Evolutionary conservation across 441 rosid species (phyloP), one percentile per base, ranked within the genome.

Genomic region (Arabidopsis hybrid): DNA sequence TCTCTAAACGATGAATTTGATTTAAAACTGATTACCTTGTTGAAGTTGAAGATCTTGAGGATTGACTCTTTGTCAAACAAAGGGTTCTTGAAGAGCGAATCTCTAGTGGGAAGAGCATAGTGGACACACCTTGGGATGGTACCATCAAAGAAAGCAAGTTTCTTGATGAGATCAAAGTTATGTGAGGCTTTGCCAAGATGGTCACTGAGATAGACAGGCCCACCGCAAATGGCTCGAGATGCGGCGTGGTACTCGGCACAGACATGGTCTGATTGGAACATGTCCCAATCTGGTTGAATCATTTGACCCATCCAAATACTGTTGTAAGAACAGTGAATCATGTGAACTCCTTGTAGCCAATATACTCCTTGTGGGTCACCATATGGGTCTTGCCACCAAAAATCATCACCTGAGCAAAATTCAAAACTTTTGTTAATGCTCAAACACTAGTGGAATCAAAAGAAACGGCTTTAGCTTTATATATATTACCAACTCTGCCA

Each of bases 271-370:
- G 97, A 90, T 53, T 89, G 96, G 80, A 92, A 92, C 96, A 92
- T 91, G 55, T 92, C 98, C 98, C 98, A 89, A 64, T 92, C 95
- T 6, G 97, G 96, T 32, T 87, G 92, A 26, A 89, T 83, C 59
- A 90, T 80, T 39, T 90, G 91, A 8, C 93, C 96, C 86, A 92
- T 92, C 95, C 93, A 90, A 64, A 90, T 17, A 70, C 96, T 89
- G 84, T 90, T 90, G 75, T 92, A 91, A 31, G 95, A 87, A 71
- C 95, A 91, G 13, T 92, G 98, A 42, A 90, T 79, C 89, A 89
- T 87, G 65, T 92, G 95, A 14, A 89, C 87, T 8, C 97, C 93
- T 86, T 91, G 97, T 32, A 89, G 46, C 96, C 93, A 92, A 35
- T 83, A 92, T 7, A 85, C 89, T 69, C 96, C 97, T 71, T 80